Evolutionary conservation across 2,329 filamentous ascomycete species (phyloP), one percentile per base, ranked within the genome.

Genomic region (Helotiales sp.): DNA sequence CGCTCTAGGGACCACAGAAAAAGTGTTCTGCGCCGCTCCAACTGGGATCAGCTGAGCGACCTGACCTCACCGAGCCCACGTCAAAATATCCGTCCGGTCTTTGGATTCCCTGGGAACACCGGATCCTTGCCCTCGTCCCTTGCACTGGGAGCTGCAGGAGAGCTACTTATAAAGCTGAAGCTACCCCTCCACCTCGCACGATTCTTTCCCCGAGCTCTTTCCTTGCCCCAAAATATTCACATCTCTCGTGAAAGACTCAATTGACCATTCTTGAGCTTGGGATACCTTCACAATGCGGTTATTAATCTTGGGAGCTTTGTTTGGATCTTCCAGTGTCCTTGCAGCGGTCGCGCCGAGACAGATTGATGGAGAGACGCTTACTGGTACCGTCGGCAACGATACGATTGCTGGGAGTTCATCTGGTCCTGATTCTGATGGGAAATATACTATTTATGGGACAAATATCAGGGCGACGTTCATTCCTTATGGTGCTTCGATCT

Each of bases 401-500:
- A 69, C 64, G 8, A 57, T 68, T 22, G 65, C 66, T 2, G 66
- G 65, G 17, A n/a, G 24, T 30, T 52, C 49, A 3, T 19, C 54
- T 2, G 63, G 63, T 1, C 80, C 84, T 0, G 83, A 87, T 68
- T 72, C 76, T 63, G 73, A 86, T 64, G 85, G 85, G 61, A 90
- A 92, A 73, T 92, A 91, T 76, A 87, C 85, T 77, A 84, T 92
- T 72, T 76, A 80, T 58, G 84, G 86, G 62, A 78, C 85, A 52
- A 84, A 83, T 57, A 87, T 92, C 65, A 77, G 84, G 52, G 88
- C 85, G 8, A 76, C 80, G 47, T 92, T 92, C 72, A 86, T 92
- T 46, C 80, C 87, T 1, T 92, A 92, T 67, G 89, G 88, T 60
- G 89, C 89, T 7, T 85, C 85, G 58, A 81, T 93, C 67, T 81